phyloP scores from a whole-genome alignment of 1,139 yeast species.

The Candida sanyaensis region DNA sequence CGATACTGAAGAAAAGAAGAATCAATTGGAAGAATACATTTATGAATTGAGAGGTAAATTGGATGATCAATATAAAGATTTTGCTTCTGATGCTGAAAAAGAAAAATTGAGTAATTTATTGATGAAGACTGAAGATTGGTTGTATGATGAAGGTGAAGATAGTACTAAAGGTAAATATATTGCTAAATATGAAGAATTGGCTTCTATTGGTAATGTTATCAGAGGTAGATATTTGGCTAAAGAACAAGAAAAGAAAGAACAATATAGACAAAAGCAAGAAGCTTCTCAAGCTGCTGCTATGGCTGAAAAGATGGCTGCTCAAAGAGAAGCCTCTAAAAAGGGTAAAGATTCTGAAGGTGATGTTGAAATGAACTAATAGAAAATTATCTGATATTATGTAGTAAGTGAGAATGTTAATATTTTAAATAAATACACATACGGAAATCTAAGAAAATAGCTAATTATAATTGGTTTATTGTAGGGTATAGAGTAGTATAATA shows the following conservation, averaged over 20 bases:
- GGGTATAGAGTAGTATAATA: too few relatives aligned
- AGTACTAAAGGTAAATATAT: conserved; percentile 95
- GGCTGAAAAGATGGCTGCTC: conserved; percentile 90
- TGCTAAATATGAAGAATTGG: conserved; percentile 97
- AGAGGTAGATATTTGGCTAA: conserved; percentile 94
- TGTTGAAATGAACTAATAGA: conserved; percentile 37
- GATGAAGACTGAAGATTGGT: conserved; percentile 94
- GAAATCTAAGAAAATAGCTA: not conserved
- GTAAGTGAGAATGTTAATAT: not conserved
- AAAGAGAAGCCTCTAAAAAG: conserved; percentile 54
- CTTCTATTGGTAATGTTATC: conserved; percentile 90
- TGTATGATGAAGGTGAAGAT: conserved; percentile 96
- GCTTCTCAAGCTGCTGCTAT: conserved; percentile 83
- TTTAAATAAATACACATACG: not conserved
- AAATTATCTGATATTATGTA: not conserved
- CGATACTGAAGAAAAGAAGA: conserved; percentile 98
- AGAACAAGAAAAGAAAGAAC: conserved; percentile 94
- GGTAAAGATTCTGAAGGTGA: conserved; percentile 43
- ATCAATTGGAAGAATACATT: conserved; percentile 97
- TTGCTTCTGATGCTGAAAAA: conserved; percentile 92
- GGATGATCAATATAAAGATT: conserved; percentile 86
- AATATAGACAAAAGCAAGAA: conserved; percentile 83
- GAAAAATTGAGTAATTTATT: conserved; percentile 71
- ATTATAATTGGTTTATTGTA: too few relatives aligned
- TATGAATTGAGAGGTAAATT: conserved; percentile 97